Percentiles rank a stretch among this genome's conserved stretches.
phyloP scores from a whole-genome alignment of 495 filamentous ascomycete genomes.

The Penicillium daleae region DNA sequence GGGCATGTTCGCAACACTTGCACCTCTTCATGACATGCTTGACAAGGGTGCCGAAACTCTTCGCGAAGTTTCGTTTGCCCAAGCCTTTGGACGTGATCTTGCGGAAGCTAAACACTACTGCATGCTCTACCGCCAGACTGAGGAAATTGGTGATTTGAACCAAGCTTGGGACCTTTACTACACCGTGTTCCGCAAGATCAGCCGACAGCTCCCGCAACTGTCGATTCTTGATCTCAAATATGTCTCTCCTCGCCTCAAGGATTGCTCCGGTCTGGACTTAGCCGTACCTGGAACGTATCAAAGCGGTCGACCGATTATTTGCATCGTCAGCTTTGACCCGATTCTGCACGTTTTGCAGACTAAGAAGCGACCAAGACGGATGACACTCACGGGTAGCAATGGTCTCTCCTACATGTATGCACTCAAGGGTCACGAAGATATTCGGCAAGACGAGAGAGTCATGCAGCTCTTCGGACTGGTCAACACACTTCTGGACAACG shows the following conservation, averaged over 20 bases:
- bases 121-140: constrained; percentile 80
- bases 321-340: constrained; percentile 86
- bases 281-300: constrained; percentile 94
- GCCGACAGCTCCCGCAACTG: constrained; percentile 87
- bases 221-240: constrained; percentile 93
- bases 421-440: constrained; percentile 98
- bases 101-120: constrained; percentile 95
- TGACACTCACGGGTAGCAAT: constrained; percentile 86
- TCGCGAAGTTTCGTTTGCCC: constrained; percentile 95
- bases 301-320: constrained; percentile 81
- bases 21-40: constrained; percentile 88
- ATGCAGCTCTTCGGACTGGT: constrained; percentile 98
- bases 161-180: constrained; percentile 99
- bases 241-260: constrained; percentile 88
- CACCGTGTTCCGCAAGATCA: constrained; percentile 93
- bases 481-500: constrained; percentile 89
- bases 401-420: constrained; percentile 82
- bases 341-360: constrained; percentile 92
- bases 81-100: constrained; percentile 93
- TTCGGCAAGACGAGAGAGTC: constrained; percentile 95
- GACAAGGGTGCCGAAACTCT: constrained; percentile 89
- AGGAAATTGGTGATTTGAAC: constrained; percentile 91
- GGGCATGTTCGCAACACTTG: constrained; percentile 91
- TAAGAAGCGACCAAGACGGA: constrained; percentile 90
- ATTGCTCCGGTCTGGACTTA: constrained; percentile 80